These are phyloP conservation scores for Fusarium decemcellulare DNA, from an alignment of 2,329 filamentous ascomycete genomes.

Conservation along the genomic window DNA sequence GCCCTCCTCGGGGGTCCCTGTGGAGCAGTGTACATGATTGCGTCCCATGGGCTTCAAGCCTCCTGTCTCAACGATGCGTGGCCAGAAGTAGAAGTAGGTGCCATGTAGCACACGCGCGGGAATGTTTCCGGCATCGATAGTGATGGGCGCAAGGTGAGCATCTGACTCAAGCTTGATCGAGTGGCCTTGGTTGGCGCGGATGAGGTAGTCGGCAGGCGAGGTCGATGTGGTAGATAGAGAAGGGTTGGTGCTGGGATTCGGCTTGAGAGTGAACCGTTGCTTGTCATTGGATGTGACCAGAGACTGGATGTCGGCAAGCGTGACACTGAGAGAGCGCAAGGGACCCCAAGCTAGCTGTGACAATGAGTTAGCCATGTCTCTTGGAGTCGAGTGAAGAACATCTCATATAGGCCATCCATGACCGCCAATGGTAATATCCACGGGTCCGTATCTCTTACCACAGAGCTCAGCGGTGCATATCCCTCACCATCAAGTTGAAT, in stretches of 20 bases:
- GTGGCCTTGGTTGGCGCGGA: slow-evolving; percentile 97
- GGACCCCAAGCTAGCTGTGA: slow-evolving; percentile 67
- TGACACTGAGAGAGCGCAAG: slow-evolving; percentile 79
- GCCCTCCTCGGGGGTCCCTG: slow-evolving; percentile 72
- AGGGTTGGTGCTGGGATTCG: slow-evolving; percentile 54
- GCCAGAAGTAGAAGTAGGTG: slow-evolving; percentile 88
- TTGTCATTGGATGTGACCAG: slow-evolving; percentile 86
- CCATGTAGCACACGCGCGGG: slow-evolving; percentile 85
- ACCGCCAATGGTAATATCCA: too few relatives aligned
- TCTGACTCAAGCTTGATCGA: slow-evolving; percentile 83
- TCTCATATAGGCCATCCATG: neutral
- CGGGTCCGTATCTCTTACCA: slow-evolving; percentile 62
- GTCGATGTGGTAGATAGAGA: slow-evolving; percentile 44
- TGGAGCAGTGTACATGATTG: slow-evolving; percentile 92
- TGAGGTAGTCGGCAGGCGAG: slow-evolving; percentile 80
- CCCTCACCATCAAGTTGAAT: slow-evolving; percentile 72
- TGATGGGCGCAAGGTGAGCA: slow-evolving; percentile 78
- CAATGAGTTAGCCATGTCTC: slow-evolving; percentile 12
- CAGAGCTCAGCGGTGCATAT: slow-evolving; percentile 69
- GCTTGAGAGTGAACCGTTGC: slow-evolving; percentile 88
- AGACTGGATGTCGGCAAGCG: slow-evolving; percentile 78
- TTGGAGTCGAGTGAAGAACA: neutral
- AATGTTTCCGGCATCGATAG: slow-evolving; percentile 68
- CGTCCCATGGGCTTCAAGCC: slow-evolving; percentile 86
- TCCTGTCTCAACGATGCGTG: slow-evolving; percentile 79